phyloP scores from a whole-genome alignment of 2,329 filamentous ascomycete species.

The Botrytis elliptica region DNA sequence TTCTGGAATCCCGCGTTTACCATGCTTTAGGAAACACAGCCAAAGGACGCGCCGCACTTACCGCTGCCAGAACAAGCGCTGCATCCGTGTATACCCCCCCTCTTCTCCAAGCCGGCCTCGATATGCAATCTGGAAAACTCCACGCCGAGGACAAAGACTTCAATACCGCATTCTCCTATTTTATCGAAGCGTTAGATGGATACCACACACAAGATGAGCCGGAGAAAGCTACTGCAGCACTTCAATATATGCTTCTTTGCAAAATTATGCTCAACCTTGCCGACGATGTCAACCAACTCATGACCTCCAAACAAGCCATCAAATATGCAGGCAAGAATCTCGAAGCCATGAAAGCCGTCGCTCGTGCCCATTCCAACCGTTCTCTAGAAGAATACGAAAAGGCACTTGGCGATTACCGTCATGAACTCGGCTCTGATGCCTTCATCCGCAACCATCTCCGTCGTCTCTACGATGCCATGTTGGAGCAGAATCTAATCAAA shows the following conservation, averaged over 20 bases:
- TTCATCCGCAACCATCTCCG: slow-evolving; percentile 98
- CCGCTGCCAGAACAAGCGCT: slow-evolving; percentile 89
- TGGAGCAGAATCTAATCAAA: slow-evolving; percentile 99
- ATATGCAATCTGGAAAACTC: slow-evolving; percentile 99
- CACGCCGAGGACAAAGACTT: slow-evolving; percentile 99
- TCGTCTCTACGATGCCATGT: slow-evolving; percentile 94
- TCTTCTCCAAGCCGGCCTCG: slow-evolving; percentile 88
- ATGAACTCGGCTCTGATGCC: slow-evolving; percentile 88
- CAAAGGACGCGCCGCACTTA: slow-evolving; percentile 92
- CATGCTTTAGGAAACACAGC: slow-evolving; percentile 95
- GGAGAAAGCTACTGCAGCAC: slow-evolving; percentile 85
- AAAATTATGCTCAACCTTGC: slow-evolving; percentile 99
- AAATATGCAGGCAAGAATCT: slow-evolving; percentile 95
- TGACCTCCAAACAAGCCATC: slow-evolving; percentile 93
- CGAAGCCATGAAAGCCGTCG: slow-evolving; percentile 99
- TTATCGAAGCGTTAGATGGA: slow-evolving; percentile 97
- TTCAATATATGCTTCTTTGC: slow-evolving; percentile 99
- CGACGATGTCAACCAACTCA: slow-evolving; percentile 92
- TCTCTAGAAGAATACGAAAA: slow-evolving; percentile 97
- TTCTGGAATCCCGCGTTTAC: slow-evolving; percentile 95
- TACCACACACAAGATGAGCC: slow-evolving; percentile 92
- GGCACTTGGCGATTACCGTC: slow-evolving; percentile 84
- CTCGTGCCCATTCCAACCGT: slow-evolving; percentile 90
- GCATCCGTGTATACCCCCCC: slow-evolving; percentile 97
- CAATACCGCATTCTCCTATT: slow-evolving; percentile 98